Base-by-base conservation (phyloP, 192 early-diverging fungal species). In the Paraglomus brasilianum region DNA sequence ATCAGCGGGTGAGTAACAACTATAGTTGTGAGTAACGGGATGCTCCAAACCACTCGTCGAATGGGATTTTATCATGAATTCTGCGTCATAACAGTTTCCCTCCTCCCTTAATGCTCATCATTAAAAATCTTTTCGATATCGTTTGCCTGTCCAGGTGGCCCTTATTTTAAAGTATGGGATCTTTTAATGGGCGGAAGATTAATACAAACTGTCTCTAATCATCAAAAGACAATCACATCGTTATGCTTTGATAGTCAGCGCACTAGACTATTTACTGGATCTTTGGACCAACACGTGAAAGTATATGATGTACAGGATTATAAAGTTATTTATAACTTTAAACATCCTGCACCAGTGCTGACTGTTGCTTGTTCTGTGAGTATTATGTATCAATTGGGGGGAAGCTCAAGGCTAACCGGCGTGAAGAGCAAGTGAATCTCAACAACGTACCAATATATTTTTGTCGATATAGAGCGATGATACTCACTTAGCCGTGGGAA, bases 261-360 rank as follows among this genome's bases (percentile, higher is more conserved):
- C 56, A 81, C 88, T 5, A 82, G 92, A 17, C 79, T 99, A 52
- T 77, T 99, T 24, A 89, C 93, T 1, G 96, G 94, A 1, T 93
- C 93, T 15, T 82, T 97, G 58, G 97, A 99, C 80, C 95, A 94
- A 64, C 94, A 97, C 59, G 91, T 99, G 75, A 98, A 99, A 84
- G 77, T 98, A 41, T 96, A 95, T 74, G 87, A 93, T 71, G 81
- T 96, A 58, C 82, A 86, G 72, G 87, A 88, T 71, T 98, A 90
- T 81, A 88, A 91, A 77, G 89, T 97, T 63, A 85, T 89, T 17
- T 89, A 94, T 80, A 92, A 82, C 70, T 75, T 92, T 57, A 94
- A 89, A 75, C 96, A 98, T 74, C 89, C 93, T 17, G 89, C 92
- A 42, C 95, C 97, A 1, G 85, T 99, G 24, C 83, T 95, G 69